Conservation (phyloP, 2,329 filamentous ascomycete species). For the Trichoderma simmonsii region DNA sequence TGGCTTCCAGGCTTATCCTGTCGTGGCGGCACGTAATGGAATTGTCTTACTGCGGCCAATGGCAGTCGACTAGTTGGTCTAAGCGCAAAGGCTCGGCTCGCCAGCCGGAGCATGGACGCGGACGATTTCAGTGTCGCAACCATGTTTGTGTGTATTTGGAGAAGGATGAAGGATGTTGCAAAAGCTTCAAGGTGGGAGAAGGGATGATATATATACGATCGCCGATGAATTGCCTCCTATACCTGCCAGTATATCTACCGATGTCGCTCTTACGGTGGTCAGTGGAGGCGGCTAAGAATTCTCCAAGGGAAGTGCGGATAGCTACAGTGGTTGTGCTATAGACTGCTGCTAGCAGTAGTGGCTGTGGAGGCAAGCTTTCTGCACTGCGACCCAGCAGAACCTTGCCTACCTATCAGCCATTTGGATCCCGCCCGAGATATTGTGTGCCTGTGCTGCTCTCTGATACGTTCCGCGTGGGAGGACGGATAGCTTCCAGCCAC, state of each 20-base stretch:
- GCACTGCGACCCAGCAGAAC: neutral
- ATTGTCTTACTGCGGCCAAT: conserved; percentile 28
- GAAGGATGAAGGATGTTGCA: neutral
- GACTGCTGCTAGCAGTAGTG: neutral
- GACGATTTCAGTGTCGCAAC: neutral
- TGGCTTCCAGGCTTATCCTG: conserved; percentile 57
- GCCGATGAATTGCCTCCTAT: neutral
- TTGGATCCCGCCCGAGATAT: neutral
- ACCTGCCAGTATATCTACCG: neutral
- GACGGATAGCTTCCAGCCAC: neutral
- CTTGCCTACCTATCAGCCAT: neutral
- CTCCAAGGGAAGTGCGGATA: neutral
- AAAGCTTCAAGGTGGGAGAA: neutral
- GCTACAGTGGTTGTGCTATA: neutral
- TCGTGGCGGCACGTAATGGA: conserved; percentile 35
- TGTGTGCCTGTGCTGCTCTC: neutral
- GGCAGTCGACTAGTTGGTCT: conserved; percentile 1
- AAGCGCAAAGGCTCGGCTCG: neutral
- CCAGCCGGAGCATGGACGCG: neutral
- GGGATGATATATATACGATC: neutral
- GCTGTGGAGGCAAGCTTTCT: neutral
- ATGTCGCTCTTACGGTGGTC: neutral
- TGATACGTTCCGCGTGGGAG: neutral
- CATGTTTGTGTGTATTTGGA: neutral
- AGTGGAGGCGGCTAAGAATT: conserved; percentile 3